Evolutionary conservation across 163 green algal species (phyloP).

Genomic region (Smithsoniella earleae): DNA sequence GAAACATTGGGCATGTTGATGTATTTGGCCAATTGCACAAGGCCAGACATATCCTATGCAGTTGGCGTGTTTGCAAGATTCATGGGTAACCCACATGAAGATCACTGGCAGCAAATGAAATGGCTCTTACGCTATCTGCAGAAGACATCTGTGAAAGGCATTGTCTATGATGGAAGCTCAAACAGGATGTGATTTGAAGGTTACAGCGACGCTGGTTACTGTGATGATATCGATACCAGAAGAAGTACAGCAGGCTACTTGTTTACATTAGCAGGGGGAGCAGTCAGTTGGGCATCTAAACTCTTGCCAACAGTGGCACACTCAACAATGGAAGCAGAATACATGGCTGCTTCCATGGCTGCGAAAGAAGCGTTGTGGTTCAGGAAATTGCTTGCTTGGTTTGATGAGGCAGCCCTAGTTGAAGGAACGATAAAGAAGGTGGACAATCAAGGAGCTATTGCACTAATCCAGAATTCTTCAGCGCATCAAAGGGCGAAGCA

Average conservation of each 20-base stretch:
- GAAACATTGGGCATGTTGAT: neutral
- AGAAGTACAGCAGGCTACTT: constrained; percentile 35
- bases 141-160: neutral
- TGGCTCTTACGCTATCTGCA: constrained; percentile 35
- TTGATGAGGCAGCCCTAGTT: neutral
- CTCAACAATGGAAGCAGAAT: constrained; percentile 43
- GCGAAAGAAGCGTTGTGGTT: constrained; percentile 41
- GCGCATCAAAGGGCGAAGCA: constrained; percentile 31
- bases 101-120: constrained; percentile 35
- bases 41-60: constrained; percentile 37
- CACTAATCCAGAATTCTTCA: neutral
- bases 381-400: constrained; percentile 33
- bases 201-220: constrained; percentile 38
- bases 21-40: neutral
- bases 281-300: constrained; percentile 38
- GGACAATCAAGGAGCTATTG: constrained; percentile 34
- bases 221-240: constrained; percentile 21
- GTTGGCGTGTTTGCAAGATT: constrained; percentile 36
- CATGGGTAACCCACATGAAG: constrained; percentile 33
- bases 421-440: neutral
- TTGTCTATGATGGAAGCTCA: neutral
- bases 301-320: constrained; percentile 42
- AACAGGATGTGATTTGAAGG: neutral
- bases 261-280: constrained; percentile 35
- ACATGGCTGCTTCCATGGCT: constrained; percentile 36